A percentile compares a stretch with the other conserved stretches of the same genome.
Evolutionary conservation across 441 rosid genomes (phyloP).

Genomic region (Euphorbia schlechtendalii): DNA sequence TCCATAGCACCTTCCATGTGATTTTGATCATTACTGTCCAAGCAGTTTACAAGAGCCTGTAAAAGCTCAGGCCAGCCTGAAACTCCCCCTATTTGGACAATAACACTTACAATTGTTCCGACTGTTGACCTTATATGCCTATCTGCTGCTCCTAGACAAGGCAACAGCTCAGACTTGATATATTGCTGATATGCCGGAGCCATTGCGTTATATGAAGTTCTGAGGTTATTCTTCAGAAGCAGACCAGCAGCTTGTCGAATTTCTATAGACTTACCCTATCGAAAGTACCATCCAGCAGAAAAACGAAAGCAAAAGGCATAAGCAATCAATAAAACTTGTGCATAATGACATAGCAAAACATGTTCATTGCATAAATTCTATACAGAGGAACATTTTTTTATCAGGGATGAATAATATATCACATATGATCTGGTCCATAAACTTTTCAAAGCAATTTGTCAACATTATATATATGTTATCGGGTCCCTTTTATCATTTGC

Average conservation of each 20-base stretch:
- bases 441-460: not conserved
- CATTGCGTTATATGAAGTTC: conserved; percentile 61
- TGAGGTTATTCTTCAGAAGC: conserved; percentile 86
- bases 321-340: not conserved
- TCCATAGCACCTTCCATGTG: conserved; percentile 99
- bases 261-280: conserved; percentile 84
- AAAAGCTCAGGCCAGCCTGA: conserved; percentile 87
- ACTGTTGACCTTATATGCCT: conserved; percentile 84
- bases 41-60: conserved; percentile 76
- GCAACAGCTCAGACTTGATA: conserved; percentile 80
- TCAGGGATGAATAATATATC: not conserved
- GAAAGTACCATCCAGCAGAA: conserved; percentile 4
- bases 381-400: too few relatives aligned
- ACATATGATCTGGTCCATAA: not conserved
- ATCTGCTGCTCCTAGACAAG: conserved; percentile 87
- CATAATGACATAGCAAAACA: not conserved
- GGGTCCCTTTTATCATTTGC: not conserved
- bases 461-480: conserved; percentile 3
- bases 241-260: conserved; percentile 98
- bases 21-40: conserved; percentile 85
- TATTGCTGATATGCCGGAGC: conserved; percentile 54
- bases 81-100: conserved; percentile 74
- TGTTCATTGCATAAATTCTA: too few relatives aligned
- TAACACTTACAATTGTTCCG: conserved; percentile 83
- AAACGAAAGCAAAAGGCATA: not conserved